These are phyloP conservation scores for Candida insectorum DNA, from an alignment of 805 yeast species.

Conservation along the genomic window DNA sequence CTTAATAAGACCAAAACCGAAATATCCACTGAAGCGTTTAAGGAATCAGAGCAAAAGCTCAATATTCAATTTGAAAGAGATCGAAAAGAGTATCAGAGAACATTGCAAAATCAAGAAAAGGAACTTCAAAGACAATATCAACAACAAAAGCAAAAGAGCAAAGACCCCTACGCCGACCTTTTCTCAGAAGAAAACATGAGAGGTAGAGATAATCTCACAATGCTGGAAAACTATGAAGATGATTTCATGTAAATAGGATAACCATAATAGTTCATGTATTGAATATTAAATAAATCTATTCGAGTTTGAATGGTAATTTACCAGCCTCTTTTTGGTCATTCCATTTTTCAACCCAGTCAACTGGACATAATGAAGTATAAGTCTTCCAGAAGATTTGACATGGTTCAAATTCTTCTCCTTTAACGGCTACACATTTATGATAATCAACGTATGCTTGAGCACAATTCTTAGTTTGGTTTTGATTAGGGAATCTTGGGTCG, in stretches of 20 bases:
- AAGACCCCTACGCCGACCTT: conserved; percentile 31
- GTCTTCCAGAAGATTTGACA: conserved; percentile 93
- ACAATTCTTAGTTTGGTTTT: conserved; percentile 97
- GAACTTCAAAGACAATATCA: conserved; percentile 35
- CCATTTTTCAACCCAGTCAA: conserved; percentile 84
- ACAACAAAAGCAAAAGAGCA: conserved; percentile 35
- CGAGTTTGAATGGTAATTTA: conserved; percentile 42
- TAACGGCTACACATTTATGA: conserved; percentile 93
- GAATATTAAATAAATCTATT: conserved; percentile 18
- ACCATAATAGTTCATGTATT: background rate
- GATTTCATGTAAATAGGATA: conserved; percentile 13
- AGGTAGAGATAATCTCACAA: conserved; percentile 11
- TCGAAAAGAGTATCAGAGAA: conserved; percentile 38
- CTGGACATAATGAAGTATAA: conserved; percentile 81
- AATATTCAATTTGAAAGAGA: conserved; percentile 31
- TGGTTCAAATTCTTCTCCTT: conserved; percentile 98
- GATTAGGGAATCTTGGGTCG: conserved; percentile 95
- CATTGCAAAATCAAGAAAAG: conserved; percentile 22
- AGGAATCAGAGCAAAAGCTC: conserved; percentile 25
- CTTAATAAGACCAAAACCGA: conserved; percentile 65
- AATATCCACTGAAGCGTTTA: conserved; percentile 43
- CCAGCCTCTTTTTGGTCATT: conserved; percentile 74
- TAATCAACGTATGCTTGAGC: conserved; percentile 97
- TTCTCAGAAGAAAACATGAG: conserved; percentile 29
- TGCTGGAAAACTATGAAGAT: conserved; percentile 15